These are phyloP conservation scores for Metschnikowia aberdeeniae DNA, from an alignment of 805 yeast genomes.

Conservation along the genomic window DNA sequence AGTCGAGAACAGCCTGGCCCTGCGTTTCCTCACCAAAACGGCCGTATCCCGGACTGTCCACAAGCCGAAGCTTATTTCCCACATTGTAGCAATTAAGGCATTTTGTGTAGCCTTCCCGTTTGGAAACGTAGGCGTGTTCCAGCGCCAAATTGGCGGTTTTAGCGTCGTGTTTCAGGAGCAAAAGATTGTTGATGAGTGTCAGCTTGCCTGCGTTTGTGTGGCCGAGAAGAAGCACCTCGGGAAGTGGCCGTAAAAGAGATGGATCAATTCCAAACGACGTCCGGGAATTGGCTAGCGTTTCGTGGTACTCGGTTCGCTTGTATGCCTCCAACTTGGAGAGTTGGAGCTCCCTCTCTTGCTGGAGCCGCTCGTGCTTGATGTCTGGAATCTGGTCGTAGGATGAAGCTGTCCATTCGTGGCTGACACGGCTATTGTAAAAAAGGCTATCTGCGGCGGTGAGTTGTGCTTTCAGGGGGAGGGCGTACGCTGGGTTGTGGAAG, in stretches of 20 bases:
- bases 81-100: conserved; percentile 70
- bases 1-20: conserved; percentile 65
- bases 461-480: conserved; percentile 10
- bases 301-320: conserved; percentile 22
- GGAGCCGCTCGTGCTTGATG: conserved; percentile 31
- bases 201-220: conserved; percentile 87
- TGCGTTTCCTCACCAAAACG: conserved; percentile 59
- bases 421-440: conserved; percentile 44
- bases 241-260: conserved; percentile 34
- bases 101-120: conserved; percentile 53
- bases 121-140: conserved; percentile 51
- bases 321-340: conserved; percentile 22
- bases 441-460: conserved; percentile 23
- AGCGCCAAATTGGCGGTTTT: conserved; percentile 22
- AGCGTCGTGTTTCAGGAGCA: conserved; percentile 36
- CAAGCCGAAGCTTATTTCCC: conserved; percentile 57
- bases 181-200: conserved; percentile 60
- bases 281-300: conserved; percentile 15
- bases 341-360: conserved; percentile 14
- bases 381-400: conserved; percentile 57
- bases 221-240: conserved; percentile 76
- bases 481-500: conserved; percentile 8
- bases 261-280: conserved; percentile 35
- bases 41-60: conserved; percentile 94
- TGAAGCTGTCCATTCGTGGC: conserved; percentile 59